Base-by-base conservation (phyloP, 2,329 filamentous ascomycete species). In the Colletotrichum shisoi region DNA sequence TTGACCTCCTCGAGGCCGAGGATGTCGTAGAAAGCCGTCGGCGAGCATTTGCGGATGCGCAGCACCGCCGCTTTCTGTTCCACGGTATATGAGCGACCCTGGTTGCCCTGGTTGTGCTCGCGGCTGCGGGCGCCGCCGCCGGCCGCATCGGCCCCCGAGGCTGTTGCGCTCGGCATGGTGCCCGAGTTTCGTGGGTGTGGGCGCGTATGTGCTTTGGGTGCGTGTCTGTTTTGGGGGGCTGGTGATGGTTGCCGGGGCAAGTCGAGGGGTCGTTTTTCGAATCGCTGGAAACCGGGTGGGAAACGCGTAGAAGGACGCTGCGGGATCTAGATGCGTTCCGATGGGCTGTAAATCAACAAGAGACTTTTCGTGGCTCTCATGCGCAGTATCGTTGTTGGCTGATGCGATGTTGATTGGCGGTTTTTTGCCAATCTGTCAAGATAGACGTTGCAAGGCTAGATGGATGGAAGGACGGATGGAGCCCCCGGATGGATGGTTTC, bases 1-100 rank as follows among this genome's bases (percentile, higher is more conserved):
- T 85, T 85, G 45, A 89, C 82, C 57, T 82, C 79, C 70, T 90
- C 88, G 56, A 97, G 80, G 24, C 89, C 89, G 39, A 99, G 82
- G 72, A 99, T 98, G 77, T 98, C 95, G 82, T 99, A 99, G 79
- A 96, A 99, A 19, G 92, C 92, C 4, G 93, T 97, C 24, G 91
- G 82, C 45, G 85, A 84, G 81, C 95, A 99, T 81, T 86, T 87
- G 71, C 92, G 89, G 76, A 99, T 95, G 71, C 95, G 88, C 73
- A 96, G 82, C 39, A 99, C 95, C 31, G 94, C 94, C 2, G 91
- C 89, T 78, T 96, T 95, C 76, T 99, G 95, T 73, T 97, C 94
- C 37, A 87, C 83, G 1, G 95, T 99, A 80, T 89, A 97, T 76
- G 91, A 86, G 72, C 92, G 89, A 67, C 87, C 87, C 71, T 90